Evolutionary conservation across 108 stramenopile species (phyloP).

Genomic region (Parietichytrium sp.): DNA sequence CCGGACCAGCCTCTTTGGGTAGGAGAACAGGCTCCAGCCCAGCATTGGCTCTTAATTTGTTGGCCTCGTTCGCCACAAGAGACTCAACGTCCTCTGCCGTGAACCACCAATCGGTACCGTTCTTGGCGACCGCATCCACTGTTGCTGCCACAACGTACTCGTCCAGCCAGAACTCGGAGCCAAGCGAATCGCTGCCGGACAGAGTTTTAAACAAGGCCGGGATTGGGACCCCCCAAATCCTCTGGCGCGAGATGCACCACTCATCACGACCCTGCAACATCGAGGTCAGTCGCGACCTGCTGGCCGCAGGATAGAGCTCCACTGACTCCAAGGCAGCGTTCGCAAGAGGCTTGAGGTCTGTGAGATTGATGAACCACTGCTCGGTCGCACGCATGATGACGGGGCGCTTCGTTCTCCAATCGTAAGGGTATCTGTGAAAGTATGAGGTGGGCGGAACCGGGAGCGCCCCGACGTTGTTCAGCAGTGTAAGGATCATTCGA

Average conservation of each 20-base stretch:
- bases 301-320: conserved; percentile 88
- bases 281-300: conserved; percentile 70
- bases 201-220: conserved; percentile 79
- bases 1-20: not conserved
- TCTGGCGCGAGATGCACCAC: conserved; percentile 98
- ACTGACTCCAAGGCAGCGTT: conserved; percentile 82
- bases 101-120: conserved; percentile 97
- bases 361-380: conserved; percentile 89
- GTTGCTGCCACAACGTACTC: conserved; percentile 79
- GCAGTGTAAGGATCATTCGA: conserved; percentile 76
- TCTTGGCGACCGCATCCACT: conserved; percentile 74
- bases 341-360: conserved; percentile 77
- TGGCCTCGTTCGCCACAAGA: not conserved
- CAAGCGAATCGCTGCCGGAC: not conserved
- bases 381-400: conserved; percentile 96
- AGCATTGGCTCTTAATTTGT: not conserved
- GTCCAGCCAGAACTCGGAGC: conserved; percentile 66
- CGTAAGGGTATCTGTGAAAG: conserved; percentile 97
- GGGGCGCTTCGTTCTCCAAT: conserved; percentile 99
- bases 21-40: not conserved
- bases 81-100: conserved; percentile 75
- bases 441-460: conserved; percentile 80
- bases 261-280: conserved; percentile 82
- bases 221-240: conserved; percentile 98
- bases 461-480: conserved; percentile 67